Conservation (phyloP, 352 stramenopile species). For the Phytophthora vignae region DNA sequence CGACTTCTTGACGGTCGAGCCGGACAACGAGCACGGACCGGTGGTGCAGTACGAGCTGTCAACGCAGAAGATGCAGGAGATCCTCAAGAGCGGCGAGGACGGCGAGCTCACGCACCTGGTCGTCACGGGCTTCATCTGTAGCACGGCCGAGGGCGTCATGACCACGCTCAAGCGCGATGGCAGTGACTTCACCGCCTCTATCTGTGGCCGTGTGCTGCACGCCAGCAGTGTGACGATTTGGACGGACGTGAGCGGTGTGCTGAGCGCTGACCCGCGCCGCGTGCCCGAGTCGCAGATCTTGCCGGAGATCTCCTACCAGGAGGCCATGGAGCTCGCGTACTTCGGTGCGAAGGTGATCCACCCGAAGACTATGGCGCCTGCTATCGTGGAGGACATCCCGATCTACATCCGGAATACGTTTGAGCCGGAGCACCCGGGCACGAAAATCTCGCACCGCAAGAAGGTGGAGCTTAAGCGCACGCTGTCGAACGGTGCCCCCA, state of each 20-base stretch:
- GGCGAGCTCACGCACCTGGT: constrained; percentile 85
- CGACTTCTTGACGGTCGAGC: constrained; percentile 87
- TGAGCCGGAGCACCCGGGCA: constrained; percentile 84
- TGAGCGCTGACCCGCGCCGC: constrained; percentile 94
- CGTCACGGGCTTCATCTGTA: constrained; percentile 97
- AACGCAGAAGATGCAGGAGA: constrained; percentile 66
- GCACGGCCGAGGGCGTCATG: constrained; percentile 94
- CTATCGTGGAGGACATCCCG: constrained; percentile 92
- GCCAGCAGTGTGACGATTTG: constrained; percentile 96
- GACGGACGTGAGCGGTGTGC: constrained; percentile 97
- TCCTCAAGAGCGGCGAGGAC: constrained; percentile 49
- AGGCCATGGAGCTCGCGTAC: constrained; percentile 98
- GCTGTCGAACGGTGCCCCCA: constrained; percentile 65
- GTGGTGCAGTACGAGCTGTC: constrained; percentile 84
- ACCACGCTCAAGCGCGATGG: constrained; percentile 97
- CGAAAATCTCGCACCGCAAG: constrained; percentile 77
- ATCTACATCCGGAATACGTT: constrained; percentile 99
- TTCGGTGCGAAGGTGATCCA: constrained; percentile 99
- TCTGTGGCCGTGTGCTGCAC: constrained; percentile 94
- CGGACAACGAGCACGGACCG: constrained; percentile 78
- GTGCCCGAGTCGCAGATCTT: constrained; percentile 94
- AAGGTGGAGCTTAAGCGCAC: constrained; percentile 67
- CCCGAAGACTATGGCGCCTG: constrained; percentile 96
- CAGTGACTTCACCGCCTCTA: constrained; percentile 97
- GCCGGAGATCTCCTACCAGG: constrained; percentile 95